Conservation (phyloP, 2,329 filamentous ascomycete species). For the Fusarium sp. region DNA sequence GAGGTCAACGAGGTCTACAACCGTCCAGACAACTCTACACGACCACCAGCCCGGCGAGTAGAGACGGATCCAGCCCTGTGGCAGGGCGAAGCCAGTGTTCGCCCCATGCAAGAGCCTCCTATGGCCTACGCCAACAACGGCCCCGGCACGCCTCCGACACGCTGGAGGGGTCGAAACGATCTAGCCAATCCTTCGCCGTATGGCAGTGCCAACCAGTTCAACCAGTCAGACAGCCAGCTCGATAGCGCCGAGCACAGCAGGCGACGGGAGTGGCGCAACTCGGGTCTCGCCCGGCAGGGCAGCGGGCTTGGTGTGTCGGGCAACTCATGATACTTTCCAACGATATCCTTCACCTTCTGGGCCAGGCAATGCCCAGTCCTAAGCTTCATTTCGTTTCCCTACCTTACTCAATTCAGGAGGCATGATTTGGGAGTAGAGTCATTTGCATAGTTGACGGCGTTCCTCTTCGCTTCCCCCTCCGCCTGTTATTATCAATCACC, state of each 20-base stretch:
- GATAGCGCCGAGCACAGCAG: conserved; percentile 53
- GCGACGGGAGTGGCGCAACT: conserved; percentile 65
- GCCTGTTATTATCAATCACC: conserved; percentile 16
- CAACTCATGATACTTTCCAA: conserved; percentile 48
- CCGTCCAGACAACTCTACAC: conserved; percentile 64
- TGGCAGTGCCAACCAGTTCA: conserved; percentile 51
- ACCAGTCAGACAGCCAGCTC: conserved; percentile 54
- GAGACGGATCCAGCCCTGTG: conserved; percentile 87
- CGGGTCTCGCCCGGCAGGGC: conserved; percentile 61
- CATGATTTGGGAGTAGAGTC: conserved; percentile 47
- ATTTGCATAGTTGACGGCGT: conserved; percentile 52
- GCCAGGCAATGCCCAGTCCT: conserved; percentile 21
- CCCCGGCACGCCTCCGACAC: conserved; percentile 59
- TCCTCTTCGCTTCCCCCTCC: conserved; percentile 41
- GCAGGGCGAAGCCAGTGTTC: conserved; percentile 84
- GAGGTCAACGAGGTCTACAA: conserved; percentile 65
- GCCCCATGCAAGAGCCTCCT: conserved; percentile 73
- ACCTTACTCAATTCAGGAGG: conserved; percentile 40
- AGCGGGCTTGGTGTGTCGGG: conserved; percentile 60
- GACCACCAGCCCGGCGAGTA: conserved; percentile 67
- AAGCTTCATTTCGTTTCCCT: conserved; percentile 34
- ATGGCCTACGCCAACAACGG: conserved; percentile 49
- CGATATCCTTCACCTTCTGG: conserved; percentile 32
- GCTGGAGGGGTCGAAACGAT: conserved; percentile 58
- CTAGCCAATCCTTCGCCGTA: conserved; percentile 55